Base-by-base conservation (phyloP, 305 asterid species). In the Withania somnifera region DNA sequence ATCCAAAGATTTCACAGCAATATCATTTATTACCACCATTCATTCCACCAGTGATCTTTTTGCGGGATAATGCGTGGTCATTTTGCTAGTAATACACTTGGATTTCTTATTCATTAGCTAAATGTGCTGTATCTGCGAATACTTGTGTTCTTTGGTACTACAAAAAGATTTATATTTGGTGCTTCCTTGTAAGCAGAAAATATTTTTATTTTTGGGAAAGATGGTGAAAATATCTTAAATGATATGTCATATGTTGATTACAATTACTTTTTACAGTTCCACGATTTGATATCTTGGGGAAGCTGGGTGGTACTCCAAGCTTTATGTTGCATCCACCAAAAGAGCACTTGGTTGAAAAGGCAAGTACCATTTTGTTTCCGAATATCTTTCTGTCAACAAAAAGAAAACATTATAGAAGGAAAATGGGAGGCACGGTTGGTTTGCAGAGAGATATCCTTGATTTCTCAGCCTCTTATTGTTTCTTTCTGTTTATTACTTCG, bases 21-120 rank as follows among this genome's bases (percentile, higher is more conserved):
- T 81, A 83, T 92, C 99, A 88, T 91, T 91, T 85, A 94, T 87
- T 61, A 86, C 97, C 99, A 80, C 97, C 97, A 91, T 90, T 95
- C 85, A 88, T 83, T 87, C 97, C 98, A 84, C 95, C 93, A 54
- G 92, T 87, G 83, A 92, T 89, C 91, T 90, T 90, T 88, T 91
- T 95, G 84, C 96, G 93, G 78, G 96, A 84, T 82, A 93, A 82
- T 64, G 93, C 82, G n/a, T n/a, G 78, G 34, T 54, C 30, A 63
- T n/a, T 61, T 47, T 63, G 19, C 26, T 63, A 20, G 56, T 42
- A 22, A 22, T 15, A 47, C 7, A 26, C 24, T 24, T 30, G 50
- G 19, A 3, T 80, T 40, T 63, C 63, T 22, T 47, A 34, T 63
- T n/a, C 28, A 28, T 61, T 80, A 14, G 79, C 36, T 26, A 45